These are phyloP conservation scores for Purpureocillium lavendulum DNA, from an alignment of 2,329 filamentous ascomycete genomes.

Conservation along the genomic window DNA sequence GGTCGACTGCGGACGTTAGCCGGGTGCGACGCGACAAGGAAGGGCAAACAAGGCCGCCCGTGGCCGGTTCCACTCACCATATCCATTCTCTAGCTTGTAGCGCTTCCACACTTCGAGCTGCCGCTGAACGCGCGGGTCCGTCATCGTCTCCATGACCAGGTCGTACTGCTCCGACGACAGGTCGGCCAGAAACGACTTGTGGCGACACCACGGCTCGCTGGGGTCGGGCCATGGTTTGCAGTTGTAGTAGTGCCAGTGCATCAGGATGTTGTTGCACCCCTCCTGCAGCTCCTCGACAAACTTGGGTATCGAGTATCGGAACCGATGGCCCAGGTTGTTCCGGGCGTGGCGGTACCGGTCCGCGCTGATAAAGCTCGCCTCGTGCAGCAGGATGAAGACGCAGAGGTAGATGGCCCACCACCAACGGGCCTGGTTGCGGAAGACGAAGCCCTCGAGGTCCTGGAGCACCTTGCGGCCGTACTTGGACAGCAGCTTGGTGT, in stretches of 20 bases:
- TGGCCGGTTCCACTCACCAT: too few species aligned
- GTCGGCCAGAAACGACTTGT: conserved; percentile 16
- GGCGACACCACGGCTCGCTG: conserved; percentile 17
- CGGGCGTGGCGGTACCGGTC: conserved; percentile 35
- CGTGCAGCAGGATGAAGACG: conserved; percentile 32
- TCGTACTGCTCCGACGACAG: conserved; percentile 22
- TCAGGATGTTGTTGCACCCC: conserved; percentile 36
- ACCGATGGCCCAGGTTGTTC: conserved; percentile 23
- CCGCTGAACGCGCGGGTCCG: conserved; percentile 10
- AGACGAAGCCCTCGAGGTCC: conserved; percentile 25
- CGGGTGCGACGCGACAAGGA: neutral
- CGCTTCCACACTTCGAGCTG: conserved; percentile 17
- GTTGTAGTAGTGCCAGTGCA: conserved; percentile 44
- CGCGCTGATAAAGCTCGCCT: conserved; percentile 28
- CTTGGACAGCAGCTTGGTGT: conserved; percentile 23
- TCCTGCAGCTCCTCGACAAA: conserved; percentile 37
- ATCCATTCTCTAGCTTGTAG: conserved; percentile 15
- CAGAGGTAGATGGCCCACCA: conserved; percentile 28
- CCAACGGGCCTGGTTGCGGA: conserved; percentile 19
- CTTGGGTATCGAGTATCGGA: conserved; percentile 26
- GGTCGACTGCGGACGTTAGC: neutral
- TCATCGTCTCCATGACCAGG: conserved; percentile 22
- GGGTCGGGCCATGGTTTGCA: conserved; percentile 17
- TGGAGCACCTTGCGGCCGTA: conserved; percentile 24
- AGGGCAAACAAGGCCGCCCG: too few species aligned